Percentiles rank a stretch among this genome's conserved stretches.
phyloP scores from a whole-genome alignment of 1,139 yeast genomes.

The Taiozyma sp. region DNA sequence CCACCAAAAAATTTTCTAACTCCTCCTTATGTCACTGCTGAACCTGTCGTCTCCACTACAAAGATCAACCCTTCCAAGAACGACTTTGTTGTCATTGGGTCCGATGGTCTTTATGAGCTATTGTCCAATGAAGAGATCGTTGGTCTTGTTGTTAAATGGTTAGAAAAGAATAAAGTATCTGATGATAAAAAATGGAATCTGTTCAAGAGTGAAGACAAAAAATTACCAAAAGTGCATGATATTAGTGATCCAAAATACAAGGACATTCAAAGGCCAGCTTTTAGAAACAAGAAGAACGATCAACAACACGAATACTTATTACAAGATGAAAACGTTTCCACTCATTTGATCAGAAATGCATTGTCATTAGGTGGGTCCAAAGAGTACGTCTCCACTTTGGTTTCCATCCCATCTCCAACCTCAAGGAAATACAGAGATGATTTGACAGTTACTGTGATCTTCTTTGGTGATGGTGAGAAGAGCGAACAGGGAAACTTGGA shows the following conservation, averaged over 20 bases:
- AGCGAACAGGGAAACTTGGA: constrained; percentile 35
- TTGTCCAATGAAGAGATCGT: constrained; percentile 90
- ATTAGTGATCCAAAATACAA: constrained; percentile 53
- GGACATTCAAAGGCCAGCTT: constrained; percentile 52
- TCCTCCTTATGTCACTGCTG: constrained; percentile 98
- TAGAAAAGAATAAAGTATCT: constrained; percentile 49
- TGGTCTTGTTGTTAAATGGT: constrained; percentile 91
- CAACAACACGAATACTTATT: constrained; percentile 44
- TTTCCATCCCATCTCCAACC: constrained; percentile 90
- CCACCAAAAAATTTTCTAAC: constrained; percentile 76
- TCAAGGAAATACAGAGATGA: constrained; percentile 94
- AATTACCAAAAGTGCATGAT: constrained; percentile 60
- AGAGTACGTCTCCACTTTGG: constrained; percentile 83
- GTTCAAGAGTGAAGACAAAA: constrained; percentile 35
- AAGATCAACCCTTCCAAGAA: constrained; percentile 66
- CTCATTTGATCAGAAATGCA: constrained; percentile 92
- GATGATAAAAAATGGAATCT: constrained; percentile 17
- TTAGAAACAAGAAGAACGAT: constrained; percentile 36
- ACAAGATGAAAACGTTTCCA: constrained; percentile 86
- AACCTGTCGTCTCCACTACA: constrained; percentile 86
- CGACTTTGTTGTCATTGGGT: constrained; percentile 87
- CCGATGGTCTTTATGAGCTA: constrained; percentile 93
- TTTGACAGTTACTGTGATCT: constrained; percentile 91
- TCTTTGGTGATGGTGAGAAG: constrained; percentile 55
- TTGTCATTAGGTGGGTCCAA: constrained; percentile 82